phyloP scores from a whole-genome alignment of 176 grass and related monocot species.

The Puccinellia tenuiflora region DNA sequence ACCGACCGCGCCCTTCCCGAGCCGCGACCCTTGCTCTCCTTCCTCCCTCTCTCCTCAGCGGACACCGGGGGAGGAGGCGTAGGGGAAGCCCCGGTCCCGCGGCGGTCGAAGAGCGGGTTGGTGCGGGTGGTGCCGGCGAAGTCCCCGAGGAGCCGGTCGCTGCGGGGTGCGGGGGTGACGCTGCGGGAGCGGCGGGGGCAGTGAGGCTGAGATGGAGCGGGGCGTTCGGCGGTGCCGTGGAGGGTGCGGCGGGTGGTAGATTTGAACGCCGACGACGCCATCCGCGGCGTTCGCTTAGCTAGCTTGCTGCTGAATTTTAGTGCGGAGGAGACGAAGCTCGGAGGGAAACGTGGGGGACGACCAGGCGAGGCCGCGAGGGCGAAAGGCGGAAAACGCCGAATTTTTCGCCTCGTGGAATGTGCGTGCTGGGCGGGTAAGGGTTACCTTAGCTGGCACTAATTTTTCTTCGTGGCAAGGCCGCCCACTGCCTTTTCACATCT shows the following conservation, averaged over 20 bases:
- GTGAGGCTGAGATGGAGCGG: background rate
- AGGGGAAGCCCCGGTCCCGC: background rate
- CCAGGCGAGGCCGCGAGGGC: background rate
- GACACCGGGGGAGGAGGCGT: background rate
- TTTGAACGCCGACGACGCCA: conserved; percentile 41
- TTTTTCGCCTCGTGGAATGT: background rate
- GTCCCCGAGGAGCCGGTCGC: background rate
- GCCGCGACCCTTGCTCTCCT: background rate
- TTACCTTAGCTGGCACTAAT: background rate
- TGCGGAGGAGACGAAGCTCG: background rate
- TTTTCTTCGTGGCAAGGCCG: too few species aligned
- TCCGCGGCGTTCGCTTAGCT: background rate
- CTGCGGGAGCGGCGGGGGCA: conserved; percentile 37
- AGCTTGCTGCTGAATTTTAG: background rate
- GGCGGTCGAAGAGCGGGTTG: conserved; percentile 46
- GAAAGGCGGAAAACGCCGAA: background rate
- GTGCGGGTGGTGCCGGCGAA: conserved; percentile 26
- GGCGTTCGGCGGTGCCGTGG: background rate
- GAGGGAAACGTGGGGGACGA: background rate
- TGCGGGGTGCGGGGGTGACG: conserved; percentile 29
- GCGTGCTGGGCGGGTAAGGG: background rate
- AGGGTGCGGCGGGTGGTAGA: conserved; percentile 28
- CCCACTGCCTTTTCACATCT: too few species aligned
- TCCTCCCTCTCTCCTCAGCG: conserved; percentile 14
- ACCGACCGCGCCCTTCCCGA: conserved; percentile 28